A percentile compares a stretch with the other conserved stretches of the same genome.
Conservation (phyloP, 331 rosid genomes). For the Quercus phellos region DNA sequence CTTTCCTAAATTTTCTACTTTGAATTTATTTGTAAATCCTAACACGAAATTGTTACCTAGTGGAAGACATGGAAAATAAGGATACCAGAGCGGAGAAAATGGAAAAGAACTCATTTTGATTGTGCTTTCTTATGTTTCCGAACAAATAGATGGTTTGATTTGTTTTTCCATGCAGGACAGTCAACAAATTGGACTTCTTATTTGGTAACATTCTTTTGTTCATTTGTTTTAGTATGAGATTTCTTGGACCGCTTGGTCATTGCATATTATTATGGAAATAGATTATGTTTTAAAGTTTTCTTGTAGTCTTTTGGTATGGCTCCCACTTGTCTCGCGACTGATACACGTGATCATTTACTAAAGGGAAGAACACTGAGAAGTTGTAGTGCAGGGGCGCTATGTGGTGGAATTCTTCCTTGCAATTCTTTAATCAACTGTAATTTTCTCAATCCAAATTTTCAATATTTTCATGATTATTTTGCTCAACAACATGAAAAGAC, state of each 20-base stretch:
- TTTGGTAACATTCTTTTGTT: too few relatives aligned
- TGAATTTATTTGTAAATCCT: neutral
- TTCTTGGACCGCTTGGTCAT: too few relatives aligned
- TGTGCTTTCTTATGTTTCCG: neutral
- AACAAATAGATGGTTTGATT: neutral
- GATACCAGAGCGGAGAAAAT: neutral
- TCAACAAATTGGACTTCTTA: neutral
- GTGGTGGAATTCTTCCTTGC: slow-evolving; percentile 16
- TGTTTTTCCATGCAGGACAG: neutral
- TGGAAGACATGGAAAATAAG: neutral
- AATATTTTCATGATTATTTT: slow-evolving; percentile 21
- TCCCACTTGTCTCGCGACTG: neutral
- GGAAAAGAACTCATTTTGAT: neutral
- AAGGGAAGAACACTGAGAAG: neutral
- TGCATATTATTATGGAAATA: too few relatives aligned
- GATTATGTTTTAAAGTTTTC: too few relatives aligned
- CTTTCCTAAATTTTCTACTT: neutral
- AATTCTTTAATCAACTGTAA: slow-evolving; percentile 14
- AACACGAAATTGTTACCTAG: neutral
- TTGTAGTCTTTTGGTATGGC: neutral
- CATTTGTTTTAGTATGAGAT: too few relatives aligned
- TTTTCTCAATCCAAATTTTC: neutral
- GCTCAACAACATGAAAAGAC: slow-evolving; percentile 11
- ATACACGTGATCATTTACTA: neutral
- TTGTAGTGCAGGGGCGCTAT: slow-evolving; percentile 26